Percentiles rank a stretch among this genome's conserved stretches.
Evolutionary conservation across 768 basidiomycete species (phyloP).

Genomic region (Rubroboletus pulcherrimus): DNA sequence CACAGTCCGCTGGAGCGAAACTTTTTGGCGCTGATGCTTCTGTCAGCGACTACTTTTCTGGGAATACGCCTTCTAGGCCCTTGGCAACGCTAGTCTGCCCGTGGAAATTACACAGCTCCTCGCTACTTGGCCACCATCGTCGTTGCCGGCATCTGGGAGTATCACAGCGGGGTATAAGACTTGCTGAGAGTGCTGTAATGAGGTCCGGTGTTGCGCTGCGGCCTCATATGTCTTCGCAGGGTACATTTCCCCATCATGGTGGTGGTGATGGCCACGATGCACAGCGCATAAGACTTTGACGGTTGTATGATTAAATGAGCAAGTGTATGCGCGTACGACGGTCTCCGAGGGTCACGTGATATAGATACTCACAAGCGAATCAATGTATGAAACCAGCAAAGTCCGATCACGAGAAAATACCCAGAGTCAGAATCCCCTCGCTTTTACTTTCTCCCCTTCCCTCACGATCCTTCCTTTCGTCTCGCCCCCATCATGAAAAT

Average conservation of each 20-base stretch:
- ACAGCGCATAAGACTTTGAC: conserved; percentile 13
- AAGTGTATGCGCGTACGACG: neutral
- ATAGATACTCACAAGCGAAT: neutral
- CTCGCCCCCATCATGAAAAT: conserved; percentile 70
- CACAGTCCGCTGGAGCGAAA: conserved; percentile 71
- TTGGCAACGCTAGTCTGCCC: conserved; percentile 37
- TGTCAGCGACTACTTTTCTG: conserved; percentile 63
- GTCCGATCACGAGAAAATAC: conserved; percentile 24
- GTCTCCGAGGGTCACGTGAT: conserved; percentile 20
- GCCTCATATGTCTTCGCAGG: conserved; percentile 29
- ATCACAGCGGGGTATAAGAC: conserved; percentile 54
- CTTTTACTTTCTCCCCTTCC: conserved; percentile 6
- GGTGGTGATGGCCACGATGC: conserved; percentile 41
- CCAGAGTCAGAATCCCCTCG: conserved; percentile 1
- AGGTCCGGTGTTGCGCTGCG: conserved; percentile 33
- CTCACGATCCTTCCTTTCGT: conserved; percentile 22
- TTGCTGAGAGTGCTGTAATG: conserved; percentile 48
- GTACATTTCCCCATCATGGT: conserved; percentile 51
- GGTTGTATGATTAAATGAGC: no score
- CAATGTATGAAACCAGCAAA: conserved; percentile 3
- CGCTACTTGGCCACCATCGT: conserved; percentile 52
- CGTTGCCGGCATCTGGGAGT: conserved; percentile 68
- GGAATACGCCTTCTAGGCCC: conserved; percentile 51
- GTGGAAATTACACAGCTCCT: conserved; percentile 51
- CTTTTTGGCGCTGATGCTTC: conserved; percentile 59